A percentile compares a stretch with the other conserved stretches of the same genome.
These are phyloP conservation scores for Spathaspora sp. DNA, from an alignment of 1,139 yeast genomes.

Conservation along the genomic window DNA sequence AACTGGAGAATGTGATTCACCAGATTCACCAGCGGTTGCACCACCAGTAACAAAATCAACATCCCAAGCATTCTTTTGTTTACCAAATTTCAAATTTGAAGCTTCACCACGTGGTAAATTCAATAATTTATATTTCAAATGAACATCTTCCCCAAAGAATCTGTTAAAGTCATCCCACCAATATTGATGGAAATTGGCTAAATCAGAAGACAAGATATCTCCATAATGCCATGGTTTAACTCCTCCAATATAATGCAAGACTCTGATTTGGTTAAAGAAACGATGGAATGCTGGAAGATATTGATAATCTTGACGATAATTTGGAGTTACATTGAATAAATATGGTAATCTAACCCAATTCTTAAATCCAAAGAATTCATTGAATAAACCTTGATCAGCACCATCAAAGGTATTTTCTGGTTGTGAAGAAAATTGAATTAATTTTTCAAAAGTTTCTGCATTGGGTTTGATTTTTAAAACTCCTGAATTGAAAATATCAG, in stretches of 20 bases:
- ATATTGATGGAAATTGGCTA: conserved; percentile 25
- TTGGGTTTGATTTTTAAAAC: conserved; percentile 29
- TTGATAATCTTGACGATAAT: conserved; percentile 30
- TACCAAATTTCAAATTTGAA: conserved; percentile 29
- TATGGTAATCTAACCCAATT: conserved; percentile 31
- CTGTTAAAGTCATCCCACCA: conserved; percentile 40
- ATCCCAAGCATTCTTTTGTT: conserved; percentile 31
- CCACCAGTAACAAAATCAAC: conserved; percentile 5
- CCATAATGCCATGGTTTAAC: conserved; percentile 31
- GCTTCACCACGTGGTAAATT: conserved; percentile 35
- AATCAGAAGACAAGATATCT: conserved; percentile 15
- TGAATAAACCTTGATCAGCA: conserved; percentile 35
- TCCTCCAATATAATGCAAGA: conserved; percentile 30
- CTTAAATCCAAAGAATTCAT: conserved; percentile 25
- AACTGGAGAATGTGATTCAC: conserved; percentile 25
- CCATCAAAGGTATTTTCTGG: conserved; percentile 29
- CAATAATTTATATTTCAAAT: conserved; percentile 17
- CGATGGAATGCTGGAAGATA: conserved; percentile 31
- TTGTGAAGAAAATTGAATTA: conserved; percentile 16
- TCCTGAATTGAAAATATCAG: conserved; percentile 36
- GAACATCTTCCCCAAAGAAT: conserved; percentile 16
- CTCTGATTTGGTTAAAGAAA: conserved; percentile 26
- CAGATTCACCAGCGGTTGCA: conserved; percentile 2
- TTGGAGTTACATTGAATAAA: conserved; percentile 29
- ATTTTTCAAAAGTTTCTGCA: conserved; percentile 17